Percentiles rank a stretch among this genome's conserved stretches.
Conservation (phyloP, 495 filamentous ascomycete genomes). For the Penicillium roqueforti region DNA sequence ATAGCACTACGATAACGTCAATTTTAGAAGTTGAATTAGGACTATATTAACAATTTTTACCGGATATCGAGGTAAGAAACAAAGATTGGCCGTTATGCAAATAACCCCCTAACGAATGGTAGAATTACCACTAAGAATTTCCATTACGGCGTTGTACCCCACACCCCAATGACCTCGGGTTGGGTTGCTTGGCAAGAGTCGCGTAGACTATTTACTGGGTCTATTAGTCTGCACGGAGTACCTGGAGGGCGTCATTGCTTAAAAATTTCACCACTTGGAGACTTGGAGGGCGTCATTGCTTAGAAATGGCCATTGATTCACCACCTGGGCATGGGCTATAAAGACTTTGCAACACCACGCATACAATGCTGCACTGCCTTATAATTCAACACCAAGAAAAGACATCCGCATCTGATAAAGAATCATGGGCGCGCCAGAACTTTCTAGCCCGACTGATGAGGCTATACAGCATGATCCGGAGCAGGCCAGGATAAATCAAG, state of each 20-base stretch:
- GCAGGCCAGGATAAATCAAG: background rate
- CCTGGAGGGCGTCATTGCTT: conserved; percentile 4
- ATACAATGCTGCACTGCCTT: background rate
- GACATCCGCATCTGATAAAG: background rate
- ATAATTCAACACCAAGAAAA: background rate
- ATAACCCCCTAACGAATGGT: too few relatives aligned
- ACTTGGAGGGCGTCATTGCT: conserved; percentile 4
- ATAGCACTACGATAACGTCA: too few relatives aligned
- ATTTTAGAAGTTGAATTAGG: too few relatives aligned
- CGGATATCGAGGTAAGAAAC: too few relatives aligned
- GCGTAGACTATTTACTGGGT: conserved; percentile 10
- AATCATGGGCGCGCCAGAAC: background rate
- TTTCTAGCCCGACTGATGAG: background rate
- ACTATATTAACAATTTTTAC: too few relatives aligned
- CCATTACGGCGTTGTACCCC: too few relatives aligned
- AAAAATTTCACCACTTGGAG: background rate
- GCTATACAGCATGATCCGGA: background rate
- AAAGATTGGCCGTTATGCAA: too few relatives aligned
- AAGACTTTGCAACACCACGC: background rate
- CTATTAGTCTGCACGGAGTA: too few relatives aligned
- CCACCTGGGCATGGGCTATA: background rate
- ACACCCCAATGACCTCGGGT: too few relatives aligned
- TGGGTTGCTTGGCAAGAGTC: too few relatives aligned
- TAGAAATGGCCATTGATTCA: conserved; percentile 1
- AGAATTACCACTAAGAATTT: too few relatives aligned